Evolutionary conservation across 1,284 basidiomycete species (phyloP), one percentile per base, ranked within the genome.

Genomic region (Leccinum colubrinum): DNA sequence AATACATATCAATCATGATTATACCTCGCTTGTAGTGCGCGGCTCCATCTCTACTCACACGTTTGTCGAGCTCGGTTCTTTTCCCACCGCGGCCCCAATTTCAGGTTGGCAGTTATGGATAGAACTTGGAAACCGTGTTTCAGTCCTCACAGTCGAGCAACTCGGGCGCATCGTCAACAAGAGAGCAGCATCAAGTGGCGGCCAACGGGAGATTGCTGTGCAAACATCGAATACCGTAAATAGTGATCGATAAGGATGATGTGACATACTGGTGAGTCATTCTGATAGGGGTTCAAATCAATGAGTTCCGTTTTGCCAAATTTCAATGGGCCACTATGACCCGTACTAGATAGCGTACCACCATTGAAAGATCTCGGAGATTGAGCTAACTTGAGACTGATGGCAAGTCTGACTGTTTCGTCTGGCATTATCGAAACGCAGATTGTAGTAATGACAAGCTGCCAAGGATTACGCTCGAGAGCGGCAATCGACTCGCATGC

Each of bases 41-140:
- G 11, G 39, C 33, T 3, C 30, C 17, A 9, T 52, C 41, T 58
- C 55, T 22, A 68, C 67, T 67, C 65, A 69, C 67, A 48, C 43
- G 59, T 69, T 66, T 58, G 58, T 61, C 61, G 50, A 15, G 52
- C 25, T 27, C 14, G 25, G 39, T 59, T 66, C 64, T 33, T 64
- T 68, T 67, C 58, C 30, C 52, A 67, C 22, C 35, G 48, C 46
- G 35, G 41, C 37, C 35, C 43, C 48, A 33, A 48, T 52, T 66
- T 27, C 15, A 50, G 20, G 43, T 30, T n/a, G 50, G 39, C 22
- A 17, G 56, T 48, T 25, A 39, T 52, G 51, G 53, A 64, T 50
- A 46, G 30, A 39, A 51, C 37, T 33, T 55, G 55, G 8, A 39
- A 33, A 5, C 9, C 55, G 30, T 50, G 65, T 68, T 55, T 64